phyloP scores from a whole-genome alignment of 208 protist species.

The Trypanosomatidae sp. region DNA sequence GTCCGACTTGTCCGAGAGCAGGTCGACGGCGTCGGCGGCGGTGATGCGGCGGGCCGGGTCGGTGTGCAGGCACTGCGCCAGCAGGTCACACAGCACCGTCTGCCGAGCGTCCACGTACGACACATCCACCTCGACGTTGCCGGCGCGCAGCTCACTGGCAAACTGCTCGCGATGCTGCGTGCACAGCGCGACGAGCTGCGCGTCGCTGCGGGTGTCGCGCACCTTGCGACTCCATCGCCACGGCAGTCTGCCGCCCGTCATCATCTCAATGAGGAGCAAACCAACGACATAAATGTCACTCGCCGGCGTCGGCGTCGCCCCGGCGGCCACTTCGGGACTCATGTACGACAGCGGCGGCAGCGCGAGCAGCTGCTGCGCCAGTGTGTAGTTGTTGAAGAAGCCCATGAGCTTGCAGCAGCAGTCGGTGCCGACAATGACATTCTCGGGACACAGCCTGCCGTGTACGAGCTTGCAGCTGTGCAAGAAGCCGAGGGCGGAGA shows the following conservation, averaged over 20 bases:
- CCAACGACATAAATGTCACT: slow-evolving; percentile 62
- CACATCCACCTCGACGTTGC: not conserved
- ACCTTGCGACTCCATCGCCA: slow-evolving; percentile 25
- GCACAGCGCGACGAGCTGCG: too few relatives aligned
- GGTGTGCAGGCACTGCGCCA: slow-evolving; percentile 7
- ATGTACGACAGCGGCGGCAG: slow-evolving; percentile 28
- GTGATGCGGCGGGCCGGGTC: slow-evolving; percentile 3
- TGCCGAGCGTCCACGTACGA: not conserved
- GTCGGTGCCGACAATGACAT: slow-evolving; percentile 35
- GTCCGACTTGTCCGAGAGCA: not conserved
- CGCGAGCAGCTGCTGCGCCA: slow-evolving; percentile 6
- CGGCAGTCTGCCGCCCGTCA: slow-evolving; percentile 7
- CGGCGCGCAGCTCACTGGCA: not conserved
- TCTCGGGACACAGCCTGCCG: slow-evolving; percentile 41
- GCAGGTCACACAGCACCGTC: not conserved
- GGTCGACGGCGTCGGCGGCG: not conserved
- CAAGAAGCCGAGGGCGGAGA: slow-evolving; percentile 33
- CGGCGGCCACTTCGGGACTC: slow-evolving; percentile 38
- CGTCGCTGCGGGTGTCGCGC: too few relatives aligned
- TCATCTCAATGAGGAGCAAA: slow-evolving; percentile 26
- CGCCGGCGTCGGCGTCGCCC: slow-evolving; percentile 13
- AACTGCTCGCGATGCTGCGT: too few relatives aligned
- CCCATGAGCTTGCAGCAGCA: slow-evolving; percentile 48
- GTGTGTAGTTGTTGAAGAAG: slow-evolving; percentile 11
- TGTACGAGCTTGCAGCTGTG: slow-evolving; percentile 36